A percentile compares a stretch with the other conserved stretches of the same genome.
Conservation (phyloP, 1,284 basidiomycete genomes). For the Thecaphora thlaspeos region DNA sequence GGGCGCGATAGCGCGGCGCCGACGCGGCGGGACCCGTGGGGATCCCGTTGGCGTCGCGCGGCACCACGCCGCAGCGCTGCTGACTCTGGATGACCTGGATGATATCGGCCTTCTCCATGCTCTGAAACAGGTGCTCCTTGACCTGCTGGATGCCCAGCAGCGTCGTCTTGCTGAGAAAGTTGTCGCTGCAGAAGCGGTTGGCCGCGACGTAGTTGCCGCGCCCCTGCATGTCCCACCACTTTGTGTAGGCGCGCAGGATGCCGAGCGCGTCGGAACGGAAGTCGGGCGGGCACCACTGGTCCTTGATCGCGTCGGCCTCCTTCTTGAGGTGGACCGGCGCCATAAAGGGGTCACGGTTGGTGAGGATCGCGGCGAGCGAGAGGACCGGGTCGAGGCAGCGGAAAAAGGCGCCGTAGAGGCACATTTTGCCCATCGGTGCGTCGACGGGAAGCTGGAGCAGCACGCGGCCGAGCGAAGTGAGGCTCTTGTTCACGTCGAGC, state of each 20-base stretch:
- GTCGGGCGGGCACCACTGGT: conserved; percentile 73
- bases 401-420: conserved; percentile 89
- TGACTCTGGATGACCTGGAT: conserved; percentile 39
- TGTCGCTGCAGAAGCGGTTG: conserved; percentile 77
- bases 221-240: conserved; percentile 64
- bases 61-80: conserved; percentile 15
- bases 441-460: conserved; percentile 87
- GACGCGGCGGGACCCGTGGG: conserved; percentile 23
- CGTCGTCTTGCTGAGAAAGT: conserved; percentile 84
- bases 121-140: conserved; percentile 75
- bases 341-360: conserved; percentile 87
- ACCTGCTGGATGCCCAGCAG: conserved; percentile 81
- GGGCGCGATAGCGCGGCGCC: conserved; percentile 17
- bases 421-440: conserved; percentile 82
- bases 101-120: conserved; percentile 68
- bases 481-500: conserved; percentile 72
- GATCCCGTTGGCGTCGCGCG: conserved; percentile 9
- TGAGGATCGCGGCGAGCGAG: conserved; percentile 83
- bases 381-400: conserved; percentile 85
- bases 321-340: conserved; percentile 65
- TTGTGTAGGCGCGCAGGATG: conserved; percentile 75
- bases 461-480: conserved; percentile 84
- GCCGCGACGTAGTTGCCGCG: conserved; percentile 60
- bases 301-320: conserved; percentile 69
- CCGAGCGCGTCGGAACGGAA: conserved; percentile 86